Conservation (phyloP, 2,329 filamentous ascomycete species). For the Colletotrichum liaoningense region DNA sequence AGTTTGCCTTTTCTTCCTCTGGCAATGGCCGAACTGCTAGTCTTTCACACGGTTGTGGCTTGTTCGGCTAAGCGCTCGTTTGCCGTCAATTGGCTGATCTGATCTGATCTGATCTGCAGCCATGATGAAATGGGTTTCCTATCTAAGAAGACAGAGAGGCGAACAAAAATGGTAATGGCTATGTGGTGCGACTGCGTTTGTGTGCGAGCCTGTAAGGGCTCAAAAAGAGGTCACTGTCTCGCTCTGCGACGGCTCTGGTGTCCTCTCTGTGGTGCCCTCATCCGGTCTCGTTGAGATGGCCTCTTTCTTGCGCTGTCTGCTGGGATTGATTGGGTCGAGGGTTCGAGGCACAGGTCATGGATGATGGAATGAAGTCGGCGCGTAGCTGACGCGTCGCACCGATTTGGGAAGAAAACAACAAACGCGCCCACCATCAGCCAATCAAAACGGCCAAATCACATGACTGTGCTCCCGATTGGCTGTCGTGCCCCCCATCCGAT, state of each 20-base stretch:
- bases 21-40: constrained; percentile 13
- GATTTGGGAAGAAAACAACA: constrained; percentile 29
- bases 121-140: constrained; percentile 18
- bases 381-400: constrained; percentile 24
- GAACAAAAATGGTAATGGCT: neutral
- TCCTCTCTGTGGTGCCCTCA: constrained; percentile 13
- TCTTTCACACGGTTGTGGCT: constrained; percentile 15
- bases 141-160: neutral
- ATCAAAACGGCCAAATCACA: constrained; percentile 1
- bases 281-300: constrained; percentile 14
- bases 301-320: constrained; percentile 14
- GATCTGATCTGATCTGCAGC: constrained; percentile 32
- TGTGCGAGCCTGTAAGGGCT: neutral
- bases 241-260: constrained; percentile 15
- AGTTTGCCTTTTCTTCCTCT: constrained; percentile 20
- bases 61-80: constrained; percentile 28
- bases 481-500: constrained; percentile 1
- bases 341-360: constrained; percentile 12
- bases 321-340: constrained; percentile 23
- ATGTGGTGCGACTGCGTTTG: neutral
- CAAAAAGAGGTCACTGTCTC: constrained; percentile 9
- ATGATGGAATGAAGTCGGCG: constrained; percentile 33
- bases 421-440: constrained; percentile 21
- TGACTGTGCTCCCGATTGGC: constrained; percentile 5
- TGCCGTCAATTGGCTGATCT: constrained; percentile 26